Evolutionary conservation across 2,329 filamentous ascomycete genomes (phyloP).

Genomic region (Botryosphaeria agaves): DNA sequence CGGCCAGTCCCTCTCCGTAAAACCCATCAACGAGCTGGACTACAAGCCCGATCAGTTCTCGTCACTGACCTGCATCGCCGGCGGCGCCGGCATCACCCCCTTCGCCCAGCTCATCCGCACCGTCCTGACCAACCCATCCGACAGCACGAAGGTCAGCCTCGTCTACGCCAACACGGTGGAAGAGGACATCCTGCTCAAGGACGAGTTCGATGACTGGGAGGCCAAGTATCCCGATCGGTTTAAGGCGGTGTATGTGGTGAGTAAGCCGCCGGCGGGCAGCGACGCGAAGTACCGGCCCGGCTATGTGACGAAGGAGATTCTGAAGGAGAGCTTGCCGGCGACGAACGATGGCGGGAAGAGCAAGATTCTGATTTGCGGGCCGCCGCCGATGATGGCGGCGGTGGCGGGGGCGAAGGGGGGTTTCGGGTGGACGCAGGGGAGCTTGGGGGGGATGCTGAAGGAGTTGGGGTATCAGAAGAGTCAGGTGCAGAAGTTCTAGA

Average conservation of each 20-base stretch:
- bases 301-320: conserved; percentile 37
- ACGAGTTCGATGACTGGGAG: conserved; percentile 37
- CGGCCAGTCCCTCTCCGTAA: conserved; percentile 42
- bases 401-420: conserved; percentile 28
- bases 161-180: conserved; percentile 51
- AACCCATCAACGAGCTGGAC: conserved; percentile 34
- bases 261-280: conserved; percentile 19
- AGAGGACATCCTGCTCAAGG: conserved; percentile 39
- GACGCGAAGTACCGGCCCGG: conserved; percentile 32
- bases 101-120: conserved; percentile 46
- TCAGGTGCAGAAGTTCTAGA: conserved; percentile 41
- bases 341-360: conserved; percentile 20
- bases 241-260: conserved; percentile 39
- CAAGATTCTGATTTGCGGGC: conserved; percentile 54
- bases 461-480: conserved; percentile 40
- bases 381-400: conserved; percentile 46
- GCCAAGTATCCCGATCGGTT: conserved; percentile 36
- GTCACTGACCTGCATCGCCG: conserved; percentile 37
- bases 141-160: conserved; percentile 45
- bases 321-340: conserved; percentile 31
- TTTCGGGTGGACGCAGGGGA: conserved; percentile 15
- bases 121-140: conserved; percentile 42
- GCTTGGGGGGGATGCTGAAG: conserved; percentile 31
- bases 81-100: conserved; percentile 57
- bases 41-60: conserved; percentile 7